Base-by-base conservation (phyloP, 768 basidiomycete genomes). In the Tricholoma matsutake region DNA sequence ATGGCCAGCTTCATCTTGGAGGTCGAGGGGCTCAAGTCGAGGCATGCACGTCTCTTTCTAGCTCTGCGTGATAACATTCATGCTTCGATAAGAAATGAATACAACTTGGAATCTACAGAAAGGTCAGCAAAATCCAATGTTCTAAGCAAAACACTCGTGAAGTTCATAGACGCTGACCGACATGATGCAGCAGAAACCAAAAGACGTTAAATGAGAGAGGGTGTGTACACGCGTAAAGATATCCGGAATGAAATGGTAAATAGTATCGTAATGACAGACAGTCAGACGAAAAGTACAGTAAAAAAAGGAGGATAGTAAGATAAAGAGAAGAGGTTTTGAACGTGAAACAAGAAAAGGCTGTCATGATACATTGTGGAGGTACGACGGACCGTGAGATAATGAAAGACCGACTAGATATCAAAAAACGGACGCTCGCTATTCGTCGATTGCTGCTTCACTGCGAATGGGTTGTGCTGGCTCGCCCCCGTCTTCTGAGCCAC, bases 351-450 rank as follows among this genome's bases (percentile, higher is more conserved):
- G 13, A 14, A 28, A 11, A 13, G 47, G 25, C 4, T 22, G 25
- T 4, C 22, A 25, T 28, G 13, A 49, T 28, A 49, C 3, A 49
- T 49, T 25, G 47, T 28, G 25, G 25, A 10, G 25, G 47, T 11
- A 13, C 41, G 18, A 18, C 14, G n/a, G 16, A n/a, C 11, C 4
- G 45, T 10, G n/a, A 4, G 13, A 28, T 49, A 5, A 13, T 49
- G 25, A 28, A 13, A 14, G 25, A 16, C 47, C 8, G 7, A 31
- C 39, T 76, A 93, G 63, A 93, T 81, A 68, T 87, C 86, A 71
- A 92, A 92, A 73, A 93, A 92, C 10, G 91, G 91, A 65, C 86
- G 86, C n/a, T 92, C 89, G 61, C 73, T 75, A 68, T 83, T 80
- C 61, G 76, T 73, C 67, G 81, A 80, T 68, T 86, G 85, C 58